Base-by-base conservation (phyloP, 768 basidiomycete genomes). In the Imleria badia region DNA sequence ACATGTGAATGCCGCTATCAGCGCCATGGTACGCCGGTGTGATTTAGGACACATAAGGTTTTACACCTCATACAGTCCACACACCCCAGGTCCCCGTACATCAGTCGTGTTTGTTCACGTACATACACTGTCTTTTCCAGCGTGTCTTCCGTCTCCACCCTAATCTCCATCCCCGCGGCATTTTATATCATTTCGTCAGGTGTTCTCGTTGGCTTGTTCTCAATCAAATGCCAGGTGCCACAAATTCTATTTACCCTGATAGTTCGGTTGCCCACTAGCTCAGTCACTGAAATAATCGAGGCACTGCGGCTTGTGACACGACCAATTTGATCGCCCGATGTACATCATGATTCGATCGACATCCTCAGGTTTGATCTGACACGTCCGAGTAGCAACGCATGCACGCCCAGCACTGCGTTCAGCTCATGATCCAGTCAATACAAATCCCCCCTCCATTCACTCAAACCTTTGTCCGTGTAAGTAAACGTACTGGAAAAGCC, bases 1-100 rank as follows among this genome's bases (percentile, higher is more conserved):
- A 56, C 71, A 67, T 72, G 69, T 71, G 67, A 66, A 72, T 65
- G 69, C 68, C 68, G 71, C 60, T 47, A 59, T 63, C 60, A 55
- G 50, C 62, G 60, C 56, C 60, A 53, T 61, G 52, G 59, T 54
- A 47, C 58, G 49, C 64, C 58, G 58, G 60, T 63, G 68, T 68
- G 63, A 72, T 60, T 55, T 55, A 57, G 52, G 52, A 61, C 35
- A 51, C 67, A 71, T 67, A 62, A 67, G 59, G 44, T 67, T 70
- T 68, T 67, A 65, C 63, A 71, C 62, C 71, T 71, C 68, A 69
- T 67, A 66, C 58, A 40, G 56, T 49, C 59, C 64, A 55, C 64
- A 58, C 64, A 51, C 56, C 51, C 62, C 56, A 72, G 71, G 71
- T 70, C 71, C 71, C 69, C 71, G 69, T 59, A 69, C 60, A 51